Evolutionary conservation across 495 filamentous ascomycete genomes (phyloP).

Genomic region (Penicillium longicatenatum): DNA sequence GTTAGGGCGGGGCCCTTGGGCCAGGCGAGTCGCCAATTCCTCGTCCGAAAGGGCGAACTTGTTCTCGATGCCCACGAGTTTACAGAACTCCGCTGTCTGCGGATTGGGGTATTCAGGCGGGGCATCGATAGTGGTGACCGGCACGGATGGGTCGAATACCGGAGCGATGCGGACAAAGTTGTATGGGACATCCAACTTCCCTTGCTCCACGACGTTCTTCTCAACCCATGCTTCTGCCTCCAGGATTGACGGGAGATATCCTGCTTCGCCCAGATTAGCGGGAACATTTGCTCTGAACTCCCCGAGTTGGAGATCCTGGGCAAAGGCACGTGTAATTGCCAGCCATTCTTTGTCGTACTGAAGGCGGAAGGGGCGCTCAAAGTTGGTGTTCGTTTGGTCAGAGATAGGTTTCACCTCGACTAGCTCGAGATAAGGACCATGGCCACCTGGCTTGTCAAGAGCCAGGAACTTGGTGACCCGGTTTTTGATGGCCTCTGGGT

Average conservation of each 20-base stretch:
- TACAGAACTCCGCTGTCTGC: slow-evolving; percentile 78
- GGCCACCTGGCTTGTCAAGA: slow-evolving; percentile 78
- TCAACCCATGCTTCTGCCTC: slow-evolving; percentile 74
- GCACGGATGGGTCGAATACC: slow-evolving; percentile 52
- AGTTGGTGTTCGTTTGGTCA: slow-evolving; percentile 18
- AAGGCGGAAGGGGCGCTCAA: slow-evolving; percentile 48
- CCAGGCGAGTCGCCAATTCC: slow-evolving; percentile 57
- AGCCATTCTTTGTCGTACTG: slow-evolving; percentile 95
- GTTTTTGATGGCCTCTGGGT: slow-evolving; percentile 62
- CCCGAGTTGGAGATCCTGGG: slow-evolving; percentile 59
- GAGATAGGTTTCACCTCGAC: slow-evolving; percentile 56
- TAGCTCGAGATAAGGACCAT: slow-evolving; percentile 77
- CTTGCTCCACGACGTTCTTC: slow-evolving; percentile 62
- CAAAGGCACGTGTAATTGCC: slow-evolving; percentile 83
- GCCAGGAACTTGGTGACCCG: slow-evolving; percentile 81
- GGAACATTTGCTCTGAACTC: slow-evolving; percentile 50
- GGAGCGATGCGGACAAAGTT: slow-evolving; percentile 81
- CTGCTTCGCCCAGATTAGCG: slow-evolving; percentile 59
- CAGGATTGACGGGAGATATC: slow-evolving; percentile 64
- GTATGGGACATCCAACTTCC: slow-evolving; percentile 65
- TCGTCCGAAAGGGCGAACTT: slow-evolving; percentile 71
- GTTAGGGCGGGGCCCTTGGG: slow-evolving; percentile 34
- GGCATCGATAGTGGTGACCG: slow-evolving; percentile 42
- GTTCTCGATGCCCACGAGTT: slow-evolving; percentile 74
- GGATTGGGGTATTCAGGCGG: slow-evolving; percentile 80